Evolutionary conservation across 164 flowering plant genomes (phyloP).

Genomic region (Magnolia changhungtana): DNA sequence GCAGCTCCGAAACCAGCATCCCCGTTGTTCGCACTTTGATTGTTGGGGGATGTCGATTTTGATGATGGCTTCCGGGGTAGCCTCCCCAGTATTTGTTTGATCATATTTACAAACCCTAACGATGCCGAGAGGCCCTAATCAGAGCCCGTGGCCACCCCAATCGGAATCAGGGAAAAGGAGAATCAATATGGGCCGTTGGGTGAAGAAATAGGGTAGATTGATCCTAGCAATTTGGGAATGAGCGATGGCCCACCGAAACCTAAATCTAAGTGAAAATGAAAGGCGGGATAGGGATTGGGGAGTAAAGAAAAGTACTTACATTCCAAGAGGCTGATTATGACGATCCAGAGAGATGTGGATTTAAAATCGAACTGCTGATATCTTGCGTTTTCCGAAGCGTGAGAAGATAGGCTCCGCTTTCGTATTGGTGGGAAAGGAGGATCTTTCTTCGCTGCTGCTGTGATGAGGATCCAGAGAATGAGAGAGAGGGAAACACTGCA

Average conservation of each 20-base stretch:
- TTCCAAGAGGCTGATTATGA: neutral
- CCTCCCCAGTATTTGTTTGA: constrained; percentile 72
- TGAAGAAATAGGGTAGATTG: neutral
- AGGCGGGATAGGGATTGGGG: neutral
- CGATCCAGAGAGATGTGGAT: neutral
- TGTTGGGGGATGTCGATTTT: constrained; percentile 40
- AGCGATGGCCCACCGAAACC: neutral
- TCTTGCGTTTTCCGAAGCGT: neutral
- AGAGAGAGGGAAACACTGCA: neutral
- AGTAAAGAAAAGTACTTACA: neutral
- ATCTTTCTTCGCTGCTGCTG: neutral
- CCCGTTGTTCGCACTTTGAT: constrained; percentile 22
- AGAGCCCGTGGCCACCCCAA: neutral
- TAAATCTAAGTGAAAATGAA: neutral
- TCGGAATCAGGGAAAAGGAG: neutral
- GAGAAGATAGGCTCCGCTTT: neutral
- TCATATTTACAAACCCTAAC: constrained; percentile 46
- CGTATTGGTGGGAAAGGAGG: neutral
- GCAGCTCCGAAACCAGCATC: constrained; percentile 27
- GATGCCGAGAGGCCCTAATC: neutral
- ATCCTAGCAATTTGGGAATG: neutral
- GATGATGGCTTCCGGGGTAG: constrained; percentile 67
- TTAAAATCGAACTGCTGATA: neutral
- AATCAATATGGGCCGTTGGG: neutral
- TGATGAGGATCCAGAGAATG: neutral